A percentile compares a stretch with the other conserved stretches of the same genome.
Conservation (phyloP, 2,329 filamentous ascomycete species). For the Alternaria conjuncta region DNA sequence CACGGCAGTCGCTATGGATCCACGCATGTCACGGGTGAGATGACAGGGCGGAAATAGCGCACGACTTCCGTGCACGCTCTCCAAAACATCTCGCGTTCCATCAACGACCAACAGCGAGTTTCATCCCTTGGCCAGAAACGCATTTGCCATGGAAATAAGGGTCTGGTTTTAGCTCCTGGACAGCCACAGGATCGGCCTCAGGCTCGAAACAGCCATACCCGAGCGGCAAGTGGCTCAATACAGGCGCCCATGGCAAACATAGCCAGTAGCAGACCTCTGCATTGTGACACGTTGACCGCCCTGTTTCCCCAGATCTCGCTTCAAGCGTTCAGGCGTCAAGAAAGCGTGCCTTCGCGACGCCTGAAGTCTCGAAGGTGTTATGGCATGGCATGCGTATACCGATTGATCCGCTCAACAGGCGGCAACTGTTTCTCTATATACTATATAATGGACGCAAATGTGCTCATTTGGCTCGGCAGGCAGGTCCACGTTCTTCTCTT, state of each 20-base stretch:
- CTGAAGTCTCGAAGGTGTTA: constrained; percentile 44
- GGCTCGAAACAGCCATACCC: constrained; percentile 21
- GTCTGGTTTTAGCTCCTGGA: constrained; percentile 30
- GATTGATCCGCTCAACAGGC: constrained; percentile 27
- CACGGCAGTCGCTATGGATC: constrained; percentile 7
- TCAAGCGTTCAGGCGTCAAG: constrained; percentile 24
- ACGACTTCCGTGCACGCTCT: constrained; percentile 16
- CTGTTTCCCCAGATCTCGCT: constrained; percentile 20
- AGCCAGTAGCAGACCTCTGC: constrained; percentile 35
- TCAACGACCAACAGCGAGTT: constrained; percentile 33
- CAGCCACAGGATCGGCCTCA: constrained; percentile 34
- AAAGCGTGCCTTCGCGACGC: constrained; percentile 42
- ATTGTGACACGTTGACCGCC: constrained; percentile 4
- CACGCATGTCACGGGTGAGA: constrained; percentile 1
- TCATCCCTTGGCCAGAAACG: constrained; percentile 44
- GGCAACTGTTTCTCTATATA: constrained; percentile 33
- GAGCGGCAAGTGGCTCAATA: constrained; percentile 34
- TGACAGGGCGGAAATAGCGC: not conserved
- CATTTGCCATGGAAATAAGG: constrained; percentile 18
- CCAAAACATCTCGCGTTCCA: constrained; percentile 30
- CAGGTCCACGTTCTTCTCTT: constrained; percentile 45
- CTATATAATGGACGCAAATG: constrained; percentile 48
- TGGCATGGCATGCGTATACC: constrained; percentile 36
- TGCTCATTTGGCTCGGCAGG: constrained; percentile 41
- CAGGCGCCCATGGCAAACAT: constrained; percentile 23